Conservation (phyloP, 805 yeast species). For the Metahyphopichia silvanorum region DNA sequence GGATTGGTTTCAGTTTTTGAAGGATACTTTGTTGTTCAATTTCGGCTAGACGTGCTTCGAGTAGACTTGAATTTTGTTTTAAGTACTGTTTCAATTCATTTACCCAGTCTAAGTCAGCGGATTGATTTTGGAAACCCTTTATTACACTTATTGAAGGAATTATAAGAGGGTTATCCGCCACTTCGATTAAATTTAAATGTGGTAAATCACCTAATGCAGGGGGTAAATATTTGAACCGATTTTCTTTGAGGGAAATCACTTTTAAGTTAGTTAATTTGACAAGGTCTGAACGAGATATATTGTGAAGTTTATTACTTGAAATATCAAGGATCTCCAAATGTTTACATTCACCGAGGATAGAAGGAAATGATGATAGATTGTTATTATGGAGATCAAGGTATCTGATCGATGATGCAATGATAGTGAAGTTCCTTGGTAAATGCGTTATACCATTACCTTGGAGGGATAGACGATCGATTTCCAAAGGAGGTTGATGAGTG, state of each 20-base stretch:
- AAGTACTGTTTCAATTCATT: slow-evolving; percentile 36
- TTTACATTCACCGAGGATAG: slow-evolving; percentile 29
- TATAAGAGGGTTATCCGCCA: slow-evolving; percentile 59
- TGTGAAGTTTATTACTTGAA: slow-evolving; percentile 51
- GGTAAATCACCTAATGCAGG: slow-evolving; percentile 49
- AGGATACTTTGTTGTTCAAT: slow-evolving; percentile 1
- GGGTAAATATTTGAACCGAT: slow-evolving; percentile 54
- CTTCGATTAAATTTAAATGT: slow-evolving; percentile 54
- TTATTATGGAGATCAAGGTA: slow-evolving; percentile 69
- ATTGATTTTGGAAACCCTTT: slow-evolving; percentile 33
- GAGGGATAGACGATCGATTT: slow-evolving; percentile 50
- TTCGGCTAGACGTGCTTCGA: slow-evolving; percentile 28
- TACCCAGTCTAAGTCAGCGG: slow-evolving; percentile 44
- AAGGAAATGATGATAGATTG: slow-evolving; percentile 52
- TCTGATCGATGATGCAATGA: slow-evolving; percentile 41
- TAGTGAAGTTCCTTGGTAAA: slow-evolving; percentile 47
- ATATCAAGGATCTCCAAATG: slow-evolving; percentile 65
- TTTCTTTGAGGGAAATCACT: slow-evolving; percentile 60
- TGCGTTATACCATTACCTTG: slow-evolving; percentile 47
- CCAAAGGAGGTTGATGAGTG: slow-evolving; percentile 20
- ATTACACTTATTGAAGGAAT: slow-evolving; percentile 40
- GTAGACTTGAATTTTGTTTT: slow-evolving; percentile 26
- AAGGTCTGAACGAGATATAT: slow-evolving; percentile 44
- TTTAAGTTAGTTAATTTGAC: slow-evolving; percentile 43
- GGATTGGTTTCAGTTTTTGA: slow-evolving; percentile 4